Percentiles rank a stretch among this genome's conserved stretches.
Evolutionary conservation across 306 rosid genomes (phyloP).

Genomic region (Castanea sativa): DNA sequence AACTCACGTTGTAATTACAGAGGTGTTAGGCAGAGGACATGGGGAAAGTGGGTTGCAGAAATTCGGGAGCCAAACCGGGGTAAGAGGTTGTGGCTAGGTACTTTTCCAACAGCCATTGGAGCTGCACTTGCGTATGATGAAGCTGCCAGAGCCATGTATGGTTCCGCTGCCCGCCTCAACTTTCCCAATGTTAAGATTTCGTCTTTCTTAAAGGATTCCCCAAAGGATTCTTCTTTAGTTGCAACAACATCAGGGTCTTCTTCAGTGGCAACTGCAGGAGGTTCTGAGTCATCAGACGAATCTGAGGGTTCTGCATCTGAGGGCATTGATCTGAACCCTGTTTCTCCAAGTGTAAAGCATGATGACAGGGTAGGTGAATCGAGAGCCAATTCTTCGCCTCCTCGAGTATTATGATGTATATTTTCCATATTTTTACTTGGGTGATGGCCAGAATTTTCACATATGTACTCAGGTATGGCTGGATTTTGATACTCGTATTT

Average conservation of each 20-base stretch:
- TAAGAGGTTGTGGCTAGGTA: constrained; percentile 79
- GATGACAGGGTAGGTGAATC: constrained; percentile 41
- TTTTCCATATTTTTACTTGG: constrained; percentile 16
- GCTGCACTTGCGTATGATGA: constrained; percentile 90
- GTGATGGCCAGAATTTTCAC: constrained; percentile 21
- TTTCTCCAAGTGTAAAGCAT: constrained; percentile 29
- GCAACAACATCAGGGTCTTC: constrained; percentile 19
- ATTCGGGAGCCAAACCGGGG: constrained; percentile 80
- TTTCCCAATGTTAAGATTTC: constrained; percentile 62
- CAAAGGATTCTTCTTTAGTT: constrained; percentile 30
- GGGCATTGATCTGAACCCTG: constrained; percentile 31
- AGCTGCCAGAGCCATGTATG: constrained; percentile 85
- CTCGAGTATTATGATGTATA: constrained; percentile 34
- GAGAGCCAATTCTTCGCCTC: constrained; percentile 17
- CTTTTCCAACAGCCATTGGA: constrained; percentile 68
- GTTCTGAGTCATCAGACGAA: constrained; percentile 40
- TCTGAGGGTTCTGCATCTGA: constrained; percentile 32
- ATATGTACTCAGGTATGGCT: constrained; percentile 19
- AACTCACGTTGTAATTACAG: constrained; percentile 80
- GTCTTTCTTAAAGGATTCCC: constrained; percentile 38
- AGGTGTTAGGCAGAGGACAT: constrained; percentile 92
- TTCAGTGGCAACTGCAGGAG: constrained; percentile 25
- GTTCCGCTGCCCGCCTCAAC: constrained; percentile 71
- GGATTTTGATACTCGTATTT: constrained; percentile 15
- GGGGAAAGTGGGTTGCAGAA: constrained; percentile 97